These are phyloP conservation scores for Blastocystis sp. DNA, from an alignment of 352 stramenopile species.

Conservation along the genomic window DNA sequence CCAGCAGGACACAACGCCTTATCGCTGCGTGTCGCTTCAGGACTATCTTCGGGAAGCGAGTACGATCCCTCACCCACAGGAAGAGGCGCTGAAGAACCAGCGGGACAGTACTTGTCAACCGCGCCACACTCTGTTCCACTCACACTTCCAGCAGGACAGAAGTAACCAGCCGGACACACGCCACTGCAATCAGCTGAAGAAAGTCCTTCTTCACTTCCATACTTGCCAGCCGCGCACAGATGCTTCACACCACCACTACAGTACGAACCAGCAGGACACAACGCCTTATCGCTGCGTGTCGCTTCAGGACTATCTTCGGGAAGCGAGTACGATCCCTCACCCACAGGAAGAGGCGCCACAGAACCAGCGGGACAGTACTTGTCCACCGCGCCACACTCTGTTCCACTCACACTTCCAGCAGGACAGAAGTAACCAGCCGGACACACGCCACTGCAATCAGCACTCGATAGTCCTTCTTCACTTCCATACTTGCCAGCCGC, in stretches of 20 bases:
- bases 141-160: not conserved
- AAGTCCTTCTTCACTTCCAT: constrained; percentile 5
- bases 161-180: not conserved
- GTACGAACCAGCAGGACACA: constrained; percentile 23
- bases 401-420: no score
- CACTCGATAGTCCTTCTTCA: no score
- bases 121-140: not conserved
- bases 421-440: no score
- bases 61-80: not conserved
- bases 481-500: no score
- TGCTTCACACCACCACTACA: not conserved
- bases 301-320: no score
- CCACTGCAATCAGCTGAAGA: not conserved
- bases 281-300: not conserved
- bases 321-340: no score
- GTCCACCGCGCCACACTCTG: no score
- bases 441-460: no score
- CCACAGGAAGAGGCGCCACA: no score
- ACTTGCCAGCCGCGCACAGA: not conserved
- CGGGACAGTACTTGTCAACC: not conserved
- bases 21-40: not conserved
- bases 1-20: not conserved
- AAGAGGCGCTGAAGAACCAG: not conserved
- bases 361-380: no score
- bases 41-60: not conserved